These are phyloP conservation scores for Neoconidiobolus thromboides DNA, from an alignment of 371 early-diverging fungal species.

Conservation along the genomic window DNA sequence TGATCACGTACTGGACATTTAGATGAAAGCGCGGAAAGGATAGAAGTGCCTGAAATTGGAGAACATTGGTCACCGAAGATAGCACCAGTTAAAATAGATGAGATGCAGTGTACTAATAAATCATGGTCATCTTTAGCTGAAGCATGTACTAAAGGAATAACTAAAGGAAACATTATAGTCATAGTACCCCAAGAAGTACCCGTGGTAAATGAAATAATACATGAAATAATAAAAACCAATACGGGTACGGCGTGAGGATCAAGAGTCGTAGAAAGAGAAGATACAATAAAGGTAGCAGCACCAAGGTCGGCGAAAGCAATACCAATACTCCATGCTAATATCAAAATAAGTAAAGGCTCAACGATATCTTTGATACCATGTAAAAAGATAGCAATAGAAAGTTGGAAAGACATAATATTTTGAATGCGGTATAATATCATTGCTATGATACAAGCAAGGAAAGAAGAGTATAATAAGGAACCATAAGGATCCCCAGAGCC, in stretches of 20 bases:
- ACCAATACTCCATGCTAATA: constrained; percentile 7
- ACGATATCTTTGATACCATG: constrained; percentile 5
- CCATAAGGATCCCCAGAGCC: constrained; percentile 6
- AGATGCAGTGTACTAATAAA: constrained; percentile 3
- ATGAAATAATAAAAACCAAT: constrained; percentile 7
- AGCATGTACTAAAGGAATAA: constrained; percentile 4
- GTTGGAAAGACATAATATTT: not conserved
- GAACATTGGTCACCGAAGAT: constrained; percentile 9
- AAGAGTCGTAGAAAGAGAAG: not conserved
- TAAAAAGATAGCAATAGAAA: constrained; percentile 1
- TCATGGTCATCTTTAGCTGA: not conserved
- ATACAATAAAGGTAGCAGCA: constrained; percentile 7
- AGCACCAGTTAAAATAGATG: constrained; percentile 7
- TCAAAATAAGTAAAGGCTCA: constrained; percentile 6
- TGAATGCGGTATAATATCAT: constrained; percentile 1
- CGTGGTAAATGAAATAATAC: constrained; percentile 8
- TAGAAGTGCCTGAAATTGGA: constrained; percentile 7
- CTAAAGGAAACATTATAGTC: constrained; percentile 8
- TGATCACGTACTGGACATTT: constrained; percentile 6
- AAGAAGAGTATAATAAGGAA: constrained; percentile 4
- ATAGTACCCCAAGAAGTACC: constrained; percentile 10
- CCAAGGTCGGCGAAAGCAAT: constrained; percentile 3
- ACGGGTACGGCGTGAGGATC: constrained; percentile 5
- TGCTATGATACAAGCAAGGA: constrained; percentile 5
- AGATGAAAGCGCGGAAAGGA: constrained; percentile 7